Percentiles rank a stretch among this genome's conserved stretches.
Evolutionary conservation across 495 filamentous ascomycete genomes (phyloP).

Genomic region (Aspergillus bridgeri): DNA sequence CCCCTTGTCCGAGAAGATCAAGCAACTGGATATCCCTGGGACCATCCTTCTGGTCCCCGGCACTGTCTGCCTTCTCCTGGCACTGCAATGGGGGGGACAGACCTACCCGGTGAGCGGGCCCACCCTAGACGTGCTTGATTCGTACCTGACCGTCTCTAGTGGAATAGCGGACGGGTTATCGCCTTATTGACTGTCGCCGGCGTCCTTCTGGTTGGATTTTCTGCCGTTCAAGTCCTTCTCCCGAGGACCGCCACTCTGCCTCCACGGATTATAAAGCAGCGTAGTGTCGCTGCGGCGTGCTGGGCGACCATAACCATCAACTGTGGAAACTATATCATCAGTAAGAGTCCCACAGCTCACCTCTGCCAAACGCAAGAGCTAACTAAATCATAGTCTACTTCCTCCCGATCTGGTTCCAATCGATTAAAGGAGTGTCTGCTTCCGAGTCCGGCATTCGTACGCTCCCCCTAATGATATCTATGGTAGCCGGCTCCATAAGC

Average conservation of each 20-base stretch:
- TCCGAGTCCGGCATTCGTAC: constrained; percentile 61
- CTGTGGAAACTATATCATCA: too few relatives aligned
- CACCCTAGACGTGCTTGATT: too few relatives aligned
- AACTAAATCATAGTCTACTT: too few relatives aligned
- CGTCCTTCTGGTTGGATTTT: not conserved
- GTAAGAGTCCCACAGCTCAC: too few relatives aligned
- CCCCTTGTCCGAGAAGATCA: not conserved
- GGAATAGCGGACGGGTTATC: not conserved
- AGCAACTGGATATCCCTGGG: not conserved
- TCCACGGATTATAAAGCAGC: too few relatives aligned
- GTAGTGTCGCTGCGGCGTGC: too few relatives aligned
- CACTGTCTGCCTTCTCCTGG: not conserved
- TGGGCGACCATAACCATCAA: too few relatives aligned
- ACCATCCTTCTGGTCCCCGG: not conserved
- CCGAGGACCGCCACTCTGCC: too few relatives aligned
- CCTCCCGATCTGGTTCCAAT: constrained; percentile 73
- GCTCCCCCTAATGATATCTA: constrained; percentile 57
- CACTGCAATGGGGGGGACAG: not conserved
- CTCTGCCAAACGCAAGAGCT: too few relatives aligned
- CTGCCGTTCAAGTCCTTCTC: too few relatives aligned
- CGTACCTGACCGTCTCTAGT: too few relatives aligned
- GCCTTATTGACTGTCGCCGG: not conserved
- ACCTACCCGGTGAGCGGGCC: too few relatives aligned
- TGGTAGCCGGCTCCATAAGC: not conserved
- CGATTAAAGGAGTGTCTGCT: constrained; percentile 59